Evolutionary conservation across 768 basidiomycete species (phyloP).

Genomic region (Mycena polygramma): DNA sequence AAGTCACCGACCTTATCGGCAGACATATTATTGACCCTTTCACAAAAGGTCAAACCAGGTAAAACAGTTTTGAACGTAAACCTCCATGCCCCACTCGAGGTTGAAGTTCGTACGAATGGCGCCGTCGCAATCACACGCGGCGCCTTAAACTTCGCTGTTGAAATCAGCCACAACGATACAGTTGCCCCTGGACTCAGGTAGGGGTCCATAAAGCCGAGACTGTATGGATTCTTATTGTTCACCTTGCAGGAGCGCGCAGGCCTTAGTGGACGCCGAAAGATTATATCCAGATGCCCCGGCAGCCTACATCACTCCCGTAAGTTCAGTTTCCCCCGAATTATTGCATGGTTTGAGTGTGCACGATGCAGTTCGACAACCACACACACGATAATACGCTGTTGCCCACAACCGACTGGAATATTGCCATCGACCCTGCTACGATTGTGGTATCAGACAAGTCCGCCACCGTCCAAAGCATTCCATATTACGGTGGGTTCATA

Average conservation of each 20-base stretch:
- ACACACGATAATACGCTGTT: constrained; percentile 55
- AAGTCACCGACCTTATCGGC: background rate
- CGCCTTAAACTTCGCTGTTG: constrained; percentile 54
- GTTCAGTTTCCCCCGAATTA: constrained; percentile 19
- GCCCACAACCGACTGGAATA: constrained; percentile 53
- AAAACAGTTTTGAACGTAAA: constrained; percentile 48
- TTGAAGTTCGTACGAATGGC: constrained; percentile 52
- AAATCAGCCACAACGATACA: constrained; percentile 52
- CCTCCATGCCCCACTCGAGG: constrained; percentile 49
- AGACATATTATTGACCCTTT: background rate
- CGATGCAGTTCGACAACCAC: constrained; percentile 53
- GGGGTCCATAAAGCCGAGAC: constrained; percentile 4
- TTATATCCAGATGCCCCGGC: constrained; percentile 54
- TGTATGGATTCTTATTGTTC: background rate
- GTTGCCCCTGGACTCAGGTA: constrained; percentile 50
- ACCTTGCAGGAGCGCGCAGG: constrained; percentile 52
- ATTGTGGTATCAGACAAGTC: constrained; percentile 50
- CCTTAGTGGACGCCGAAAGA: constrained; percentile 48
- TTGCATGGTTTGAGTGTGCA: background rate
- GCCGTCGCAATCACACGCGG: constrained; percentile 55
- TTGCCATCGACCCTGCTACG: constrained; percentile 56
- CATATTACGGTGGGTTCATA: constrained; percentile 44
- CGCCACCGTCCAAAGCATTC: constrained; percentile 42
- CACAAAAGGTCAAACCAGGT: constrained; percentile 40
- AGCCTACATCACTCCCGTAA: constrained; percentile 51